A percentile compares a stretch with the other conserved stretches of the same genome.
phyloP scores from a whole-genome alignment of 2,329 filamentous ascomycete species.

The Calonectria montana region DNA sequence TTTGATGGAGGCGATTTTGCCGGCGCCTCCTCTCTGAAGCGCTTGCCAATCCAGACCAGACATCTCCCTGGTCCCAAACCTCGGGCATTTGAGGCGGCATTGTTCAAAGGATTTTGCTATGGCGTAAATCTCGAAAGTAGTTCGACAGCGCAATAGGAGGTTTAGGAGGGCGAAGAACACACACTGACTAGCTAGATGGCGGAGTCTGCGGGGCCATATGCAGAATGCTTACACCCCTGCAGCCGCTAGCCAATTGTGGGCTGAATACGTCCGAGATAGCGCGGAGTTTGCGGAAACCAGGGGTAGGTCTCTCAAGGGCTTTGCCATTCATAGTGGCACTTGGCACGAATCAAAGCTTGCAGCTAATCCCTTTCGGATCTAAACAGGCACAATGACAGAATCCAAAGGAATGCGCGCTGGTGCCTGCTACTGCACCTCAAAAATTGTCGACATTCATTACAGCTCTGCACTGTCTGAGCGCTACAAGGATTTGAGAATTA shows the following conservation, averaged over 20 bases:
- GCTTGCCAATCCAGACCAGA: conserved; percentile 9
- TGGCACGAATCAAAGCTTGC: background rate
- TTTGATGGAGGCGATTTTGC: conserved; percentile 20
- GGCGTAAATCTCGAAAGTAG: background rate
- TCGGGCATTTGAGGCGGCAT: conserved; percentile 10
- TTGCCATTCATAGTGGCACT: too few relatives aligned
- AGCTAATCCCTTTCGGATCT: background rate
- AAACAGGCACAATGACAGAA: background rate
- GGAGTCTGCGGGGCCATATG: background rate
- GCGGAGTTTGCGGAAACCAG: background rate
- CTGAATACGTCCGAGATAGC: background rate
- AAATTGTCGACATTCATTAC: background rate
- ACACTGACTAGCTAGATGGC: too few relatives aligned
- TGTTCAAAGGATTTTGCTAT: background rate
- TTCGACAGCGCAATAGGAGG: background rate
- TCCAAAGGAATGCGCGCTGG: background rate
- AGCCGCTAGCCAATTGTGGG: background rate
- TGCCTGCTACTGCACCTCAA: background rate
- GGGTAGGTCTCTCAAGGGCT: too few relatives aligned
- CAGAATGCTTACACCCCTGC: background rate
- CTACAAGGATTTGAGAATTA: background rate
- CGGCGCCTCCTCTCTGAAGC: conserved; percentile 4
- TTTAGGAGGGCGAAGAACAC: background rate
- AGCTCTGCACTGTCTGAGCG: background rate
- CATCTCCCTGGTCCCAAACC: conserved; percentile 11